Base-by-base conservation (phyloP, 306 rosid genomes). In the Leucaena leucocephala region DNA sequence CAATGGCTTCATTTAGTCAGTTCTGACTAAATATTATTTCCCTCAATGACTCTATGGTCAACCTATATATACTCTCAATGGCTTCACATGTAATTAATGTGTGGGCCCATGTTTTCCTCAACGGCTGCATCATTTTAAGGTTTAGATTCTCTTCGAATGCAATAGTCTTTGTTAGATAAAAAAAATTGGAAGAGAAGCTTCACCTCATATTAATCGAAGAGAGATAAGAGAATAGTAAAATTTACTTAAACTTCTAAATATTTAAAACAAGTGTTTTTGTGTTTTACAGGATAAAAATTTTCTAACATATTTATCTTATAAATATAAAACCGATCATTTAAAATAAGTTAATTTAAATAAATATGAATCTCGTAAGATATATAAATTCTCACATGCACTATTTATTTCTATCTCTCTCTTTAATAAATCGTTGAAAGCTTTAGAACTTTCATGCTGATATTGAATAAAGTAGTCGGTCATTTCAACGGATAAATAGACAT, bases 361-460 rank as follows among this genome's bases (percentile, higher is more conserved):
- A 11, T 3, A 10, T 14, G 2, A 2, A 46, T 11, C 0, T 3
- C 0, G 2, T 4, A 46, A 1, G 16, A 46, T 16, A 50, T 15
- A 1, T 2, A 50, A 27, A 16, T 50, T n/a, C 22, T 15, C 4
- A 4, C 14, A 15, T n/a, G 14, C 14, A 57, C 63, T 14, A 58
- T 4, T 11, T 27, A 58, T 21, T 36, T 58, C 6, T 58, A 10
- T 79, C 16, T 58, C 36, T 58, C 16, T 22, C 64, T 7, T 4
- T 0, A 10, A 2, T 6, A 15, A 10, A 3, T 21, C 1, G 6
- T 54, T n/a, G 27, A 54, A 17, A 8, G 5, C 14, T 27, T 1
- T 40, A 67, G 4, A 40, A 67, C 22, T 36, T 78, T 93, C 93
- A 92, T 1, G 92, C 91, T 0, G 91, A 89, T 11, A 87, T 74